phyloP scores from a whole-genome alignment of 441 rosid species.

The Eruca vesicaria region DNA sequence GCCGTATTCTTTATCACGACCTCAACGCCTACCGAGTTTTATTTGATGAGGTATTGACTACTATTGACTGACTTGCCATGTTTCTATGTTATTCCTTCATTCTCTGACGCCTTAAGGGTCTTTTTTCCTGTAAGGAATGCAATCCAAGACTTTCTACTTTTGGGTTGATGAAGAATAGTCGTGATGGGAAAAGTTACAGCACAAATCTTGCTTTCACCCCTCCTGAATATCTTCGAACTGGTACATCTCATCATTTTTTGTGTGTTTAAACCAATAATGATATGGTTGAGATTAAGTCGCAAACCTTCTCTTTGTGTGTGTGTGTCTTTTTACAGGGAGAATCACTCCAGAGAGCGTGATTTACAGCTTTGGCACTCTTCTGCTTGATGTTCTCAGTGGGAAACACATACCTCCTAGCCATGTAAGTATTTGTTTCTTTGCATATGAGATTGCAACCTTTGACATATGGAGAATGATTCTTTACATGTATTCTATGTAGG shows the following conservation, averaged over 20 bases:
- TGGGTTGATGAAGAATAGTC: slow-evolving; percentile 70
- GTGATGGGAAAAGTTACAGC: slow-evolving; percentile 67
- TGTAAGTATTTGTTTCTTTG: slow-evolving; percentile 44
- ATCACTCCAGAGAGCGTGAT: slow-evolving; percentile 87
- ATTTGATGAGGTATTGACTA: slow-evolving; percentile 44
- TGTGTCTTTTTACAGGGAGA: slow-evolving; percentile 55
- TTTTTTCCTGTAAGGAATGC: slow-evolving; percentile 45
- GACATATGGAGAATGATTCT: slow-evolving; percentile 7
- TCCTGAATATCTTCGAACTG: slow-evolving; percentile 63
- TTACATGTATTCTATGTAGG: slow-evolving; percentile 40
- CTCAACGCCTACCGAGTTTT: slow-evolving; percentile 61
- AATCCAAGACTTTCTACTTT: slow-evolving; percentile 70
- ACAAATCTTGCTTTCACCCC: slow-evolving; percentile 74
- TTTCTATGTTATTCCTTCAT: background rate
- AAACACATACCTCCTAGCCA: slow-evolving; percentile 95
- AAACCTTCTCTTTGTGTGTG: background rate
- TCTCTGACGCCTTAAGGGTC: slow-evolving; percentile 1
- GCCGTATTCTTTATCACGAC: slow-evolving; percentile 55
- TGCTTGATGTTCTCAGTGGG: slow-evolving; percentile 89
- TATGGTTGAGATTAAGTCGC: slow-evolving; percentile 17
- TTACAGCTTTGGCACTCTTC: slow-evolving; percentile 90
- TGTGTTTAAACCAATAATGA: background rate
- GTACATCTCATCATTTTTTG: no score
- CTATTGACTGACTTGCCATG: background rate
- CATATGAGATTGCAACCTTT: background rate